A percentile compares a stretch with the other conserved stretches of the same genome.
phyloP scores from a whole-genome alignment of 208 protist genomes.

The Perkinsela sp. region DNA sequence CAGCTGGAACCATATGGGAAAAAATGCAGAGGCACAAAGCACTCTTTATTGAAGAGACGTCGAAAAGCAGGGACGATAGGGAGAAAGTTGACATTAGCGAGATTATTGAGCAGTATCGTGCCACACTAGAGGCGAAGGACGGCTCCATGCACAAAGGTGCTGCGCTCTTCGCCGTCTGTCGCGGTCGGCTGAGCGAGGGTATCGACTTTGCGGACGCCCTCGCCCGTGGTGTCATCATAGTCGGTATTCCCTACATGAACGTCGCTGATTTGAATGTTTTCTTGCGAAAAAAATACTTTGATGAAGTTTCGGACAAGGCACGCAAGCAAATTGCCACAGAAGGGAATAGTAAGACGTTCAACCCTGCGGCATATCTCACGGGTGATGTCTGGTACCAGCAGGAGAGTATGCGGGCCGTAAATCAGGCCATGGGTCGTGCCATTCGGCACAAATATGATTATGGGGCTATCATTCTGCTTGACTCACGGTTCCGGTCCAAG shows the following conservation, averaged over 20 bases:
- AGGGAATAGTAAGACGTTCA: not conserved
- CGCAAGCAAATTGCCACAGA: not conserved
- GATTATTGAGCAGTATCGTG: conserved; percentile 22
- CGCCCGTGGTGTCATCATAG: conserved; percentile 74
- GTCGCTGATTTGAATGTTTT: conserved; percentile 55
- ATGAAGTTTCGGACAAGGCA: not conserved
- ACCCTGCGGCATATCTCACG: conserved; percentile 10
- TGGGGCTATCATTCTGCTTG: conserved; percentile 70
- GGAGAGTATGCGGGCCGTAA: conserved; percentile 78
- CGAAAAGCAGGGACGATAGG: conserved; percentile 8
- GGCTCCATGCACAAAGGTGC: conserved; percentile 35
- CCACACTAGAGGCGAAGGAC: conserved; percentile 10
- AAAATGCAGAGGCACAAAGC: conserved; percentile 34
- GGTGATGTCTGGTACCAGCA: conserved; percentile 78
- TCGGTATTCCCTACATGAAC: conserved; percentile 72
- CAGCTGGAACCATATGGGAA: conserved; percentile 31
- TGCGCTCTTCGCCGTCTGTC: conserved; percentile 76
- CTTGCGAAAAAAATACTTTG: conserved; percentile 35
- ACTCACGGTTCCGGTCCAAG: conserved; percentile 38
- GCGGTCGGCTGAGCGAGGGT: conserved; percentile 87
- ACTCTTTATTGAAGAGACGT: conserved; percentile 44
- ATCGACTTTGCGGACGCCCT: conserved; percentile 82
- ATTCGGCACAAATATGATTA: conserved; percentile 87
- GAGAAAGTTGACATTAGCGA: conserved; percentile 9
- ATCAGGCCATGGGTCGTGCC: conserved; percentile 84